Evolutionary conservation across 1,284 basidiomycete species (phyloP).

Genomic region (Malassezia globosa): DNA sequence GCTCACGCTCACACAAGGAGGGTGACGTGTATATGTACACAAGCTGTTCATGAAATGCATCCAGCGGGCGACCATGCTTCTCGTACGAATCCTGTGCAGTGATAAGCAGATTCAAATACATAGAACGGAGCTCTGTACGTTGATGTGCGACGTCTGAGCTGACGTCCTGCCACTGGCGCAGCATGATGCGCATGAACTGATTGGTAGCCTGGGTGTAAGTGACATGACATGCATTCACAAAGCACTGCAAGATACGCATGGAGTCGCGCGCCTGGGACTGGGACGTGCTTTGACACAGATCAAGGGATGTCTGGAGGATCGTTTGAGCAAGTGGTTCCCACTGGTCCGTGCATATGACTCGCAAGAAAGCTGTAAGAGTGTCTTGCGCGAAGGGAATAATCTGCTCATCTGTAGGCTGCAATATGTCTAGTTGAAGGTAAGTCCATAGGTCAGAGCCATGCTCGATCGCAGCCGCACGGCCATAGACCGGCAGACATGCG

Average conservation of each 20-base stretch:
- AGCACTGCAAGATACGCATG: conserved; percentile 23
- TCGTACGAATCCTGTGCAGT: background rate
- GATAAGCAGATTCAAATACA: background rate
- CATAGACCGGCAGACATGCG: conserved; percentile 39
- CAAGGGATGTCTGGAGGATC: conserved; percentile 33
- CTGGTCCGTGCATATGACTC: conserved; percentile 25
- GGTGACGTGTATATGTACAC: conserved; percentile 27
- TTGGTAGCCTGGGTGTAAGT: conserved; percentile 26
- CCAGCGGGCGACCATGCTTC: conserved; percentile 23
- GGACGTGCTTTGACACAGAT: conserved; percentile 32
- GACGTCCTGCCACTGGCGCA: conserved; percentile 47
- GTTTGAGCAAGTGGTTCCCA: conserved; percentile 27
- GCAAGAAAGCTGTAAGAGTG: conserved; percentile 30
- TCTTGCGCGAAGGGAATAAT: conserved; percentile 26
- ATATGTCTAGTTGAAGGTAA: conserved; percentile 39
- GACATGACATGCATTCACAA: conserved; percentile 24
- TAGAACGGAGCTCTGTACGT: background rate
- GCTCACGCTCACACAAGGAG: conserved; percentile 18
- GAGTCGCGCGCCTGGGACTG: conserved; percentile 34
- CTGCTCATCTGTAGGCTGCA: conserved; percentile 44
- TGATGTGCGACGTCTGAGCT: too few relatives aligned
- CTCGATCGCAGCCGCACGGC: conserved; percentile 28
- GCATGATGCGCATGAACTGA: conserved; percentile 26
- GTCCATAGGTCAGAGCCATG: conserved; percentile 35
- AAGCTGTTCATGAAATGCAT: conserved; percentile 27